Evolutionary conservation across 169 alveolate genomes (phyloP).

Genomic region (Cardiosporidium cionae): DNA sequence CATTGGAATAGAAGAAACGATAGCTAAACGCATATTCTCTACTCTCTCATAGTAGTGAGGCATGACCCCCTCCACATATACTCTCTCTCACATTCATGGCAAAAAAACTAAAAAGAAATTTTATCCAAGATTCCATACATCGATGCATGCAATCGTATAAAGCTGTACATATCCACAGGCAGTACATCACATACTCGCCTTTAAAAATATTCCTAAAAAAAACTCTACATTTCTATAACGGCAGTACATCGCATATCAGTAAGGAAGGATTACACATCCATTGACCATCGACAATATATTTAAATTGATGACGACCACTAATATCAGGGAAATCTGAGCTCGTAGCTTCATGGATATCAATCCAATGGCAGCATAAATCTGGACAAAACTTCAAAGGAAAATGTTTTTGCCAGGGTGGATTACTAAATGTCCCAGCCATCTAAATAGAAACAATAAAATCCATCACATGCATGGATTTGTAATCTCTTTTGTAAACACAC

Average conservation of each 20-base stretch:
- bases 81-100: no score
- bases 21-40: no score
- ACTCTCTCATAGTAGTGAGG: no score
- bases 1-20: no score
- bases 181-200: neutral
- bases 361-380: neutral
- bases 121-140: no score
- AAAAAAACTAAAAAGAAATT: no score
- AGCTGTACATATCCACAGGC: neutral
- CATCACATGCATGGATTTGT: neutral
- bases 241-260: neutral
- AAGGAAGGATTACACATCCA: slow-evolving; percentile 6
- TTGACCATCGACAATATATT: slow-evolving; percentile 9
- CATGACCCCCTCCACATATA: no score
- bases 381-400: neutral
- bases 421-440: neutral
- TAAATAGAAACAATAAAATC: neutral
- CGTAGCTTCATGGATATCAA: neutral
- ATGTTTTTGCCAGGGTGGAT: neutral
- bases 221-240: neutral
- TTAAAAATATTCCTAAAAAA: neutral
- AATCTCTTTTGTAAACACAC: neutral
- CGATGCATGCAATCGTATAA: neutral
- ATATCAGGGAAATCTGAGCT: neutral
- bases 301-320: slow-evolving; percentile 1